Evolutionary conservation across 2,329 filamentous ascomycete species (phyloP).

Genomic region (Sordariomycetes sp.): DNA sequence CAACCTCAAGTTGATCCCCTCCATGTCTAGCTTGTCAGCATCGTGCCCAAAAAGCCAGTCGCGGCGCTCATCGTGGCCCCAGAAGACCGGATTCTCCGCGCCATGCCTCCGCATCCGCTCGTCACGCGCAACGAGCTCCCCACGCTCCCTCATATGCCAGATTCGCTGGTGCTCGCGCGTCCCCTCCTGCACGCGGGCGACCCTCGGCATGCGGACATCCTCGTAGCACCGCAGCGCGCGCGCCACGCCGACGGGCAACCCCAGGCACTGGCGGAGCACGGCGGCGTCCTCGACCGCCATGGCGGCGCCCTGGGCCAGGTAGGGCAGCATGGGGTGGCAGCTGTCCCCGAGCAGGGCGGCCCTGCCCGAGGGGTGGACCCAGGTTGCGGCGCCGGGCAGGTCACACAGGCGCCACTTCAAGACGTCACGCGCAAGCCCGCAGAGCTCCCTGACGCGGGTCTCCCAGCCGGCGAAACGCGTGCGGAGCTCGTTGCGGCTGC

Average conservation of each 20-base stretch:
- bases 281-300: slow-evolving; percentile 31
- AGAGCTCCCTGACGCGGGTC: slow-evolving; percentile 1
- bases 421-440: slow-evolving; percentile 17
- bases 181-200: background rate
- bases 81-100: slow-evolving; percentile 4
- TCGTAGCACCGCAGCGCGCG: background rate
- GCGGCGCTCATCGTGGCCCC: background rate
- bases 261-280: slow-evolving; percentile 14
- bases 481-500: background rate
- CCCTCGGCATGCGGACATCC: background rate
- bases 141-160: background rate
- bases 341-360: slow-evolving; percentile 28
- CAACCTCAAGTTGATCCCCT: too few relatives aligned
- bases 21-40: background rate
- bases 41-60: slow-evolving; percentile 5
- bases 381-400: slow-evolving; percentile 14
- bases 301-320: slow-evolving; percentile 30
- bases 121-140: background rate
- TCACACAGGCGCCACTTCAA: slow-evolving; percentile 21
- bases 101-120: background rate
- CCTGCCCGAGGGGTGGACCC: slow-evolving; percentile 16
- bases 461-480: slow-evolving; percentile 1
- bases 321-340: slow-evolving; percentile 31
- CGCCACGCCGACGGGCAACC: background rate
- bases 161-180: background rate